These are phyloP conservation scores for Trypanosoma congolense DNA, from an alignment of 208 protist species.

Conservation along the genomic window DNA sequence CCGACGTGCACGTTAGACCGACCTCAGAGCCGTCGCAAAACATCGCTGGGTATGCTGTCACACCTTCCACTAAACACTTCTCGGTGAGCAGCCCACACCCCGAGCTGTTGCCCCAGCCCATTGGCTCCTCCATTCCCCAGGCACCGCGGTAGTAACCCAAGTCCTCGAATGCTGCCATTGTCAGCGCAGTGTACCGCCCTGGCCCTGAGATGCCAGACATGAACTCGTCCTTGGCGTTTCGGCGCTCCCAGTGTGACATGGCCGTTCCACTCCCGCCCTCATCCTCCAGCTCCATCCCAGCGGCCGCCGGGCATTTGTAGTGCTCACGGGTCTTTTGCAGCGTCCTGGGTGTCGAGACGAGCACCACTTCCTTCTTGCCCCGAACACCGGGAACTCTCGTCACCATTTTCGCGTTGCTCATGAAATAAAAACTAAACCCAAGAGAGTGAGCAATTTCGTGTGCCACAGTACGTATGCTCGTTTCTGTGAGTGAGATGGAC, in stretches of 20 bases:
- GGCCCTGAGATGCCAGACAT: conserved; percentile 1
- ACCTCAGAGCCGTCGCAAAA: conserved; percentile 24
- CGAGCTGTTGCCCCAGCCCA: conserved; percentile 53
- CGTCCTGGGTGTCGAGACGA: conserved; percentile 34
- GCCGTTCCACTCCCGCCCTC: conserved; percentile 34
- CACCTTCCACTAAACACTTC: conserved; percentile 33
- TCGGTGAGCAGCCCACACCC: conserved; percentile 50
- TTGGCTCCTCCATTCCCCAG: conserved; percentile 48
- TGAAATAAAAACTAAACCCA: conserved; percentile 27
- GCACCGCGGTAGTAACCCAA: conserved; percentile 66
- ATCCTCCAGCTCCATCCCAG: conserved; percentile 74
- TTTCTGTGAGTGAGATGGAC: conserved; percentile 16
- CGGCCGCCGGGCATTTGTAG: conserved; percentile 53
- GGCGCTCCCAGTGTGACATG: conserved; percentile 10
- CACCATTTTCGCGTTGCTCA: conserved; percentile 11
- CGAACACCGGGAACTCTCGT: conserved; percentile 19
- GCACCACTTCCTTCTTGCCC: conserved; percentile 24
- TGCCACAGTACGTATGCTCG: conserved; percentile 25
- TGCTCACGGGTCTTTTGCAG: conserved; percentile 31
- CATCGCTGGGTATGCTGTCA: conserved; percentile 39
- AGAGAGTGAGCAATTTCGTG: conserved; percentile 87
- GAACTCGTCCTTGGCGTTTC: conserved; percentile 8
- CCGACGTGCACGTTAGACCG: conserved; percentile 23
- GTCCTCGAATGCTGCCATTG: conserved; percentile 71
- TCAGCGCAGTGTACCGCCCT: conserved; percentile 57